phyloP scores from a whole-genome alignment of 352 stramenopile species.

The Globisporangium camurandrum region DNA sequence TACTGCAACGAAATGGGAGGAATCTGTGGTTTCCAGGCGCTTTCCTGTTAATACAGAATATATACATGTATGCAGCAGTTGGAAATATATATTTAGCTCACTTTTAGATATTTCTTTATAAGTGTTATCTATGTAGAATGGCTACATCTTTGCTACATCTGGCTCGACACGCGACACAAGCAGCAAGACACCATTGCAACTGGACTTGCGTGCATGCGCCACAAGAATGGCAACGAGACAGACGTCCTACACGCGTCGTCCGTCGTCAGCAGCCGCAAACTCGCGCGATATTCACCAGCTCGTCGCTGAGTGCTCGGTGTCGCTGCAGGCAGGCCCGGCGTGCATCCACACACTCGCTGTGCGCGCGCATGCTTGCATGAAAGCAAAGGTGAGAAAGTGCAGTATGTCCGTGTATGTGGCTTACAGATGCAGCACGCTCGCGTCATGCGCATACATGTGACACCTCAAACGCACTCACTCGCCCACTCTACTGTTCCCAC shows the following conservation, averaged over 20 bases:
- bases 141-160: too few species aligned
- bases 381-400: conserved; percentile 30
- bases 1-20: background rate
- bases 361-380: conserved; percentile 60
- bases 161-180: too few species aligned
- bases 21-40: background rate
- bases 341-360: conserved; percentile 59
- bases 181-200: too few species aligned
- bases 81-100: too few species aligned
- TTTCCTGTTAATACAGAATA: background rate
- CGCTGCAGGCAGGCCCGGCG: conserved; percentile 26
- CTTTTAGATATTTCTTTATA: too few species aligned
- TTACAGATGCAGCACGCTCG: too few species aligned
- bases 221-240: too few species aligned
- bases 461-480: background rate
- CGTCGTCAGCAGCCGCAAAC: conserved; percentile 16
- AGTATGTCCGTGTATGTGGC: background rate
- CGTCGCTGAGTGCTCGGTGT: conserved; percentile 46
- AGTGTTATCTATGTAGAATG: too few species aligned
- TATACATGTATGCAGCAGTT: too few species aligned
- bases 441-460: background rate
- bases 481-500: background rate
- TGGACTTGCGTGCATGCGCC: too few species aligned
- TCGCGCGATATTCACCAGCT: conserved; percentile 43
- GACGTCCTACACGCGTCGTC: conserved; percentile 2